Conservation (phyloP, 306 rosid genomes). For the Glycyrrhiza uralensis region DNA sequence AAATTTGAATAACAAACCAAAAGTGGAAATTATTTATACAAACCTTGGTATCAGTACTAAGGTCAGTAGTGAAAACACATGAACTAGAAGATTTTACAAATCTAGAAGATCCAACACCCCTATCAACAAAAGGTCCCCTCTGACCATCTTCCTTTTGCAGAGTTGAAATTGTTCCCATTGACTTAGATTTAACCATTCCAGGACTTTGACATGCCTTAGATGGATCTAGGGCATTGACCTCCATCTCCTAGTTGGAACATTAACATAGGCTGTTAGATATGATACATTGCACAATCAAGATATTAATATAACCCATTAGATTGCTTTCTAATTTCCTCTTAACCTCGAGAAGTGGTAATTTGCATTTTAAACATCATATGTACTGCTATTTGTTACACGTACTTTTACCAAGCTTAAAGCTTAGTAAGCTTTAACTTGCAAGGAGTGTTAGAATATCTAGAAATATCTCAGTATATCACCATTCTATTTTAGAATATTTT, state of each 20-base stretch:
- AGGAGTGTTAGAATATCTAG: neutral
- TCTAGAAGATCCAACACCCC: conserved; percentile 94
- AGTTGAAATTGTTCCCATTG: conserved; percentile 69
- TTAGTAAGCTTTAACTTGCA: neutral
- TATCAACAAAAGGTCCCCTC: conserved; percentile 69
- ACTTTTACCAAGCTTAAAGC: neutral
- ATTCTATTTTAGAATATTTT: neutral
- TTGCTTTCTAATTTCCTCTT: neutral
- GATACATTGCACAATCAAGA: conserved; percentile 11
- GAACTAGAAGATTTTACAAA: conserved; percentile 67
- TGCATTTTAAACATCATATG: conserved; percentile 6
- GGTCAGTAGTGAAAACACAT: conserved; percentile 37
- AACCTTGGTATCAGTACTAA: conserved; percentile 62
- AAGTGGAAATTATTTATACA: conserved; percentile 18
- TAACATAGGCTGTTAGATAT: conserved; percentile 24
- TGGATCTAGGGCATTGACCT: conserved; percentile 51
- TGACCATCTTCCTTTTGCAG: conserved; percentile 68
- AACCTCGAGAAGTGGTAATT: conserved; percentile 15
- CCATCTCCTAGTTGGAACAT: conserved; percentile 60
- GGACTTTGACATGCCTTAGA: conserved; percentile 48
- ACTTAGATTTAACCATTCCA: conserved; percentile 78
- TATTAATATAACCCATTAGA: conserved; percentile 6
- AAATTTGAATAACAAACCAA: conserved; percentile 1
- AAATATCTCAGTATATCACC: neutral
- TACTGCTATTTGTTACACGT: neutral